A percentile compares a stretch with the other conserved stretches of the same genome.
These are phyloP conservation scores for Amphicarpaea edgeworthii DNA, from an alignment of 306 rosid genomes.

Conservation along the genomic window DNA sequence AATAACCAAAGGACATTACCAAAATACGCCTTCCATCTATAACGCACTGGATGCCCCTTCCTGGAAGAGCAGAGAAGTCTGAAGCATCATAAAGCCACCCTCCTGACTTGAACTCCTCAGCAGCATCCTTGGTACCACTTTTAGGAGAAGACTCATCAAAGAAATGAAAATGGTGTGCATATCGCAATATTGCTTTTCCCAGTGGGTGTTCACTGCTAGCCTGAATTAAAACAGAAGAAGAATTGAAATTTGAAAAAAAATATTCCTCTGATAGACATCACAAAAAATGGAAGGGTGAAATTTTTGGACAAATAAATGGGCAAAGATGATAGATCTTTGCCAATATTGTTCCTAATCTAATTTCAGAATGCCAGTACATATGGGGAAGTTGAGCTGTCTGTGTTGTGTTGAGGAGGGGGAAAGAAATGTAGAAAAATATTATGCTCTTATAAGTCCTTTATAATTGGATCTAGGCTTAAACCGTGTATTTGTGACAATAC, in stretches of 20 bases:
- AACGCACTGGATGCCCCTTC: constrained; percentile 74
- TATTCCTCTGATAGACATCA: constrained; percentile 16
- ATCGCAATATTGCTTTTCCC: constrained; percentile 87
- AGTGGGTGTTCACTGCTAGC: constrained; percentile 98
- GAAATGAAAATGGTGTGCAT: constrained; percentile 91
- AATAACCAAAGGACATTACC: constrained; percentile 54
- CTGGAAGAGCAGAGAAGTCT: constrained; percentile 83
- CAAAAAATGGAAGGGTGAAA: constrained; percentile 15
- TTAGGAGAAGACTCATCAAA: constrained; percentile 68
- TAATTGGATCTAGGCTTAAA: constrained; percentile 27
- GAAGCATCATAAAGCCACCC: constrained; percentile 84
- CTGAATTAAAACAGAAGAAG: constrained; percentile 50
- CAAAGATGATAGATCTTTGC: neutral
- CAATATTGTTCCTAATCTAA: constrained; percentile 24
- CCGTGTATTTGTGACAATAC: constrained; percentile 21
- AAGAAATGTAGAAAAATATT: constrained; percentile 25
- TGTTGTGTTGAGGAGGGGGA: neutral
- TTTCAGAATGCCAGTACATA: constrained; percentile 31
- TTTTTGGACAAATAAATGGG: constrained; percentile 22
- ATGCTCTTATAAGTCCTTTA: neutral
- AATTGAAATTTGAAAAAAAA: constrained; percentile 34
- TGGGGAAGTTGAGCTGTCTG: constrained; percentile 22
- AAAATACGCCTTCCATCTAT: constrained; percentile 66
- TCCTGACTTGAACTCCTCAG: constrained; percentile 55
- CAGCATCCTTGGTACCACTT: constrained; percentile 49